Base-by-base conservation (phyloP, 208 protist species). In the Leishmania arabica region DNA sequence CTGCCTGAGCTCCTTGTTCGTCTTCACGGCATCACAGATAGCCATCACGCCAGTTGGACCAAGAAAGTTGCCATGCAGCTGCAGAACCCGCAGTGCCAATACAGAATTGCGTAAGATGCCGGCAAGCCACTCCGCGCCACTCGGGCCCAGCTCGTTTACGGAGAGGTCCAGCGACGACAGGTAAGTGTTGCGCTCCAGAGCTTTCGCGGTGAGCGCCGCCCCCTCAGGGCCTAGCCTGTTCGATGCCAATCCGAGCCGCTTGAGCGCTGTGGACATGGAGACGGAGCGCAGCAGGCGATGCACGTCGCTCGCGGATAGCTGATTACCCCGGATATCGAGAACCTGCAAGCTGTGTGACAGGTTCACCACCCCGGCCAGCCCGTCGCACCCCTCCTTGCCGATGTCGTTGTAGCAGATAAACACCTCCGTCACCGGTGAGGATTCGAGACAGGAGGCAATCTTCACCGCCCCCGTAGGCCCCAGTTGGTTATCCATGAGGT, bases 331-430 rank as follows among this genome's bases (percentile, higher is more conserved):
- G 68, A 98, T 85, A 79, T 98, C 95, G 37, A 98, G 73, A 51
- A 88, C 51, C 49, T 82, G 77, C 27, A 98, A 70, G n/a, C 88
- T 92, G 71, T 91, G 81, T 15, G 90, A 96, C 3, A 95, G 76
- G 70, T 90, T 95, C 51, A 97, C 88, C 31, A 97, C 88, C 42
- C 77, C 89, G 19, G 94, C 93, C n/a, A 98, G 78, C 1, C 88
- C 92, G 49, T 98, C 93, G 77, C 92, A 95, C n/a, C 95, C 95
- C 54, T 97, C 93, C 76, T 91, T 93, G 40, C 94, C 95, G 82
- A 98, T 96, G 84, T 95, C 88, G 79, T 98, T 98, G 89, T 92
- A 97, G 42, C 95, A 89, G 49, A 98, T 79, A 13, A 95, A 69
- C 27, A 96, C 84, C 75, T 97, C 89, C 64, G 78, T 87, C 58